Evolutionary conservation across 2,329 filamentous ascomycete species (phyloP).

Genomic region (Ophiostoma perfectum): DNA sequence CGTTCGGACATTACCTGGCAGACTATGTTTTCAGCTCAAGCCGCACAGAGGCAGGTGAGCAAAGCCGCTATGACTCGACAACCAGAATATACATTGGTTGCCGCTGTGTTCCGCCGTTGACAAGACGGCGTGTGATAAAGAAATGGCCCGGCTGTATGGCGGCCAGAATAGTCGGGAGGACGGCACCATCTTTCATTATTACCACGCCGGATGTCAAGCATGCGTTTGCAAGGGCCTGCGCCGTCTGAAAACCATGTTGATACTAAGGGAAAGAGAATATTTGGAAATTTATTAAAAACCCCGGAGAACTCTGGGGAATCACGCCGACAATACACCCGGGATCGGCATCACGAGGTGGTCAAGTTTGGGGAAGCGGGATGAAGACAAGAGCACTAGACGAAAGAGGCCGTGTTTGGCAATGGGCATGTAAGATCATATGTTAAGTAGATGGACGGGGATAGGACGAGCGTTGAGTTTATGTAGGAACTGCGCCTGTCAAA

Average conservation of each 20-base stretch:
- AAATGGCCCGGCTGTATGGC: not conserved
- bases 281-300: too few species aligned
- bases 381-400: not conserved
- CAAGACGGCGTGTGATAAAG: not conserved
- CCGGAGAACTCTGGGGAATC: not conserved
- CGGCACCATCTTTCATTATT: too few species aligned
- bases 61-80: not conserved
- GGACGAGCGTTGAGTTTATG: not conserved
- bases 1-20: not conserved
- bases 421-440: not conserved
- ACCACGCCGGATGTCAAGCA: too few species aligned
- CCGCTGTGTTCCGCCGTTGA: not conserved
- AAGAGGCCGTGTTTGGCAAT: conserved; percentile 2
- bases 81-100: not conserved
- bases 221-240: too few species aligned
- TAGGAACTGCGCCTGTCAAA: not conserved
- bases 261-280: too few species aligned
- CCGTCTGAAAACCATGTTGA: too few species aligned
- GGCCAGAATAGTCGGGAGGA: too few species aligned
- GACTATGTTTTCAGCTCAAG: too few species aligned
- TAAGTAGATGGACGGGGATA: not conserved
- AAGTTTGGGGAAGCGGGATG: not conserved
- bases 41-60: not conserved
- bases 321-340: conserved; percentile 4
- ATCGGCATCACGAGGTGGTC: conserved; percentile 4